Percentiles rank a stretch among this genome's conserved stretches.
Evolutionary conservation across 495 filamentous ascomycete genomes (phyloP).

Genomic region (Xylaria venustula): DNA sequence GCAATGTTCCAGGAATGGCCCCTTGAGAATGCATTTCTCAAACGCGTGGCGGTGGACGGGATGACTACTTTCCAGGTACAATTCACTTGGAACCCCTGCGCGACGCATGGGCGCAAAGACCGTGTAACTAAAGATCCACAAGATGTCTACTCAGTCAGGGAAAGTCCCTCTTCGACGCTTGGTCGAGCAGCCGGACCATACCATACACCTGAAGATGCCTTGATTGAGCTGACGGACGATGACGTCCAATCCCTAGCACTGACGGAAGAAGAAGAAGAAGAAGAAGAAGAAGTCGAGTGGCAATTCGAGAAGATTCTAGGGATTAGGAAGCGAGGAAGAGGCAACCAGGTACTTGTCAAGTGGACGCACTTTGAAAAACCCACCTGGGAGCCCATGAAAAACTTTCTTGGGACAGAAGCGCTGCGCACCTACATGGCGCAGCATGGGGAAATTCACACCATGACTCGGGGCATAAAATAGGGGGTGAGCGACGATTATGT

Average conservation of each 20-base stretch:
- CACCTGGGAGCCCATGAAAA: constrained; percentile 20
- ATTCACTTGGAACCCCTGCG: constrained; percentile 6
- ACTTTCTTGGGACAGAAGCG: constrained; percentile 8
- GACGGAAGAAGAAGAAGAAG: constrained; percentile 9
- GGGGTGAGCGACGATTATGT: neutral
- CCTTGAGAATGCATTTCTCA: constrained; percentile 12
- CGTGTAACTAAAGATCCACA: constrained; percentile 7
- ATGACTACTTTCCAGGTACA: constrained; percentile 14
- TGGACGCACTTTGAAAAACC: constrained; percentile 19
- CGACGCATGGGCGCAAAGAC: constrained; percentile 1
- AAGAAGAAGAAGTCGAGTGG: constrained; percentile 16
- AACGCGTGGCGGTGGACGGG: constrained; percentile 5
- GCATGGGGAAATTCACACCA: constrained; percentile 11
- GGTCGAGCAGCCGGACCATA: neutral
- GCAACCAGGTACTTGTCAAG: constrained; percentile 14
- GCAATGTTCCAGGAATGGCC: constrained; percentile 12
- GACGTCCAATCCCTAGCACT: constrained; percentile 7
- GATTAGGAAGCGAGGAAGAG: constrained; percentile 3
- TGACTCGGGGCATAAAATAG: neutral
- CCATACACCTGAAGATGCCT: constrained; percentile 2
- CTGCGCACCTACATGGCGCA: constrained; percentile 11
- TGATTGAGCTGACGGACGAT: constrained; percentile 9
- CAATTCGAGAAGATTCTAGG: constrained; percentile 18
- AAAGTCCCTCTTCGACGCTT: neutral
- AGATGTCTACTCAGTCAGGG: neutral